Evolutionary conservation across 164 flowering plant species (phyloP).

Genomic region (Chimonanthus salicifolius): DNA sequence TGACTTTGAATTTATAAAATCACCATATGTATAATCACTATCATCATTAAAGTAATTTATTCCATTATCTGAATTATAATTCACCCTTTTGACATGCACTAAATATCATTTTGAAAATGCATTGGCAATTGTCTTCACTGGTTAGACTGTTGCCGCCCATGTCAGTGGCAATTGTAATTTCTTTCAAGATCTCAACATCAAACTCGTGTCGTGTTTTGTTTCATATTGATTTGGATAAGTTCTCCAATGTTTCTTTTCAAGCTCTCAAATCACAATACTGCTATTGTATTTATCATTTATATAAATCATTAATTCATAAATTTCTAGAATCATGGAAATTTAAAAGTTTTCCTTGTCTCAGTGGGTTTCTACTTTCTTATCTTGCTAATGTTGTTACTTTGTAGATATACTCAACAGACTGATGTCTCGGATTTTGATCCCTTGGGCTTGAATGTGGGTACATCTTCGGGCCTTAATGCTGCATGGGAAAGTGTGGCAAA

Average conservation of each 20-base stretch:
- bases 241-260: not conserved
- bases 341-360: not conserved
- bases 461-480: slow-evolving; percentile 27
- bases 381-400: slow-evolving; percentile 14
- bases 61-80: too few relatives aligned
- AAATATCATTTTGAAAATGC: too few relatives aligned
- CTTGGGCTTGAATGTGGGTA: slow-evolving; percentile 57
- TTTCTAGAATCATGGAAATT: slow-evolving; percentile 1
- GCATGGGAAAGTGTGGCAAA: slow-evolving; percentile 46
- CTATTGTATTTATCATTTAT: not conserved
- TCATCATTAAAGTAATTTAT: too few relatives aligned
- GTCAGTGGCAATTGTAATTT: too few relatives aligned
- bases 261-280: not conserved
- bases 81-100: too few relatives aligned
- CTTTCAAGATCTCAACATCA: not conserved
- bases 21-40: too few relatives aligned
- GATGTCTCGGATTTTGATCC: slow-evolving; percentile 75
- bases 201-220: not conserved
- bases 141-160: too few relatives aligned
- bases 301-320: not conserved
- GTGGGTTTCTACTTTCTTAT: not conserved
- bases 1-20: too few relatives aligned
- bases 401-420: slow-evolving; percentile 30
- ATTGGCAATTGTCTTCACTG: too few relatives aligned
- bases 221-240: not conserved